Percentiles rank a stretch among this genome's conserved stretches.
Evolutionary conservation across 345 rosid genomes (phyloP).

Genomic region (Arabidopsis arenosa): DNA sequence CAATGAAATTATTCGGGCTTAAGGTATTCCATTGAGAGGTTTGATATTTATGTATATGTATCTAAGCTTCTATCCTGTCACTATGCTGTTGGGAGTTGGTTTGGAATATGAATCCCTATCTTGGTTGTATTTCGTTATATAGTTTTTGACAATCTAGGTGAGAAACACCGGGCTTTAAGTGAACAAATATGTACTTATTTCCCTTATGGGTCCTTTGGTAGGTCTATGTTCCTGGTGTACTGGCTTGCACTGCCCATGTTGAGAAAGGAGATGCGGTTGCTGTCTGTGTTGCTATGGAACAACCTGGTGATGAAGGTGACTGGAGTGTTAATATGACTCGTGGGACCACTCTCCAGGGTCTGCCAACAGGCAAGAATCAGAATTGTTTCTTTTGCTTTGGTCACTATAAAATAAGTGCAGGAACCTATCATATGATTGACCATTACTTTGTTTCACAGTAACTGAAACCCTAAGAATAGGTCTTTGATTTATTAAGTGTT

Average conservation of each 20-base stretch:
- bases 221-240: conserved; percentile 95
- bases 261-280: conserved; percentile 95
- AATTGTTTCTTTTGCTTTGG: conserved; percentile 15
- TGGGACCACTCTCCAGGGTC: conserved; percentile 88
- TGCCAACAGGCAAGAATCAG: conserved; percentile 62
- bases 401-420: background rate
- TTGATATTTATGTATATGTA: background rate
- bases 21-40: background rate
- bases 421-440: conserved; percentile 20
- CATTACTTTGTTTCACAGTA: background rate
- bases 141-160: background rate
- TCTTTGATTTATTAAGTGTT: background rate
- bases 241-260: conserved; percentile 97
- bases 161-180: background rate
- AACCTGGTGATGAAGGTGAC: conserved; percentile 66
- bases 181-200: background rate
- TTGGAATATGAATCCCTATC: conserved; percentile 1
- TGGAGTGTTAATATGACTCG: conserved; percentile 88
- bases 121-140: background rate
- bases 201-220: conserved; percentile 48
- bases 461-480: background rate
- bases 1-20: background rate
- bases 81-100: conserved; percentile 6
- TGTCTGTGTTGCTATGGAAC: conserved; percentile 94
- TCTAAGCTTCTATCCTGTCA: conserved; percentile 13